A percentile compares a stretch with the other conserved stretches of the same genome.
phyloP scores from a whole-genome alignment of 805 yeast genomes.

The Groenewaldozyma salmanticensis region DNA sequence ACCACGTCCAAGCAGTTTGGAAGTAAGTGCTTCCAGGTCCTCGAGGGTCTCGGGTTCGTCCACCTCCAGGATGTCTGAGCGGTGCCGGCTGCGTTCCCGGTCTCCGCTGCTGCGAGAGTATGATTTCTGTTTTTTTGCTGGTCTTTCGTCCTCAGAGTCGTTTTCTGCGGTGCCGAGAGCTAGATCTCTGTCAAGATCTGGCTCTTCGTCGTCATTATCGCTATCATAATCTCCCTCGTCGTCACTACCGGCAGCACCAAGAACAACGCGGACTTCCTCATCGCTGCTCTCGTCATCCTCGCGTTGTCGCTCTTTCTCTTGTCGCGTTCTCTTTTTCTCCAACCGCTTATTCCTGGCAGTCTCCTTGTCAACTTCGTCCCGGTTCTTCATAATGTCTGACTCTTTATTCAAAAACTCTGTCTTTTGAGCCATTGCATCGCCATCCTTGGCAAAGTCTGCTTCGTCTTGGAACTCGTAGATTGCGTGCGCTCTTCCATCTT shows the following conservation, averaged over 20 bases:
- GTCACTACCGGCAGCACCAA: constrained; percentile 23
- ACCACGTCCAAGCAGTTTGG: constrained; percentile 16
- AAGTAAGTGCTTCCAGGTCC: constrained; percentile 67
- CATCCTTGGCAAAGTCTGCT: constrained; percentile 66
- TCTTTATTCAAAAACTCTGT: constrained; percentile 58
- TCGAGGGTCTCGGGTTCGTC: constrained; percentile 87
- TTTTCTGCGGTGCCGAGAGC: not conserved
- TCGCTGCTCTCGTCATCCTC: constrained; percentile 26
- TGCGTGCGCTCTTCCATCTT: constrained; percentile 88
- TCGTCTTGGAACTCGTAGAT: constrained; percentile 86
- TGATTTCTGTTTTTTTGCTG: constrained; percentile 30
- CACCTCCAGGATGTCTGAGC: constrained; percentile 49
- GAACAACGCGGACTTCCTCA: constrained; percentile 25
- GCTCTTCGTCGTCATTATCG: constrained; percentile 1
- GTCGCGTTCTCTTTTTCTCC: constrained; percentile 83
- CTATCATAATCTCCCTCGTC: constrained; percentile 2
- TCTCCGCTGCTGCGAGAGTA: constrained; percentile 16
- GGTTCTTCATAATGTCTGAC: constrained; percentile 53
- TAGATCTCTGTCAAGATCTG: constrained; percentile 1
- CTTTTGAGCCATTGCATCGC: constrained; percentile 62
- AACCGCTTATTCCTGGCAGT: constrained; percentile 66
- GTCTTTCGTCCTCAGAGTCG: constrained; percentile 16
- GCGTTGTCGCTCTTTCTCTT: constrained; percentile 59
- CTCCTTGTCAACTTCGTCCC: constrained; percentile 70
- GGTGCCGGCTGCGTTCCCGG: constrained; percentile 24